Evolutionary conservation across 345 rosid species (phyloP), one percentile per base, ranked within the genome.

Genomic region (Eutrema yunnanense): DNA sequence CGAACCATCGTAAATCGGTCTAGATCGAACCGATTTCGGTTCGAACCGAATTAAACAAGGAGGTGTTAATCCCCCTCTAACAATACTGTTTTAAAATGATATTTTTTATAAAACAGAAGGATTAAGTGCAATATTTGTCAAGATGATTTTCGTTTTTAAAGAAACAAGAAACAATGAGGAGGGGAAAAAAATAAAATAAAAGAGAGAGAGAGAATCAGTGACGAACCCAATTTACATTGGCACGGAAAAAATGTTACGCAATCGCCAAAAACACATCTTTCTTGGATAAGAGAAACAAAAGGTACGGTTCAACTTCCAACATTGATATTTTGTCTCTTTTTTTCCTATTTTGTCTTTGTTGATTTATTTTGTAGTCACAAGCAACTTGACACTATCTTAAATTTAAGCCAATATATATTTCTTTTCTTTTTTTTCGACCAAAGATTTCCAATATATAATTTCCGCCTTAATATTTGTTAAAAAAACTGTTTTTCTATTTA

Each of bases 251-350:
- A 9, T 27, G 58, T 4, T 22, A 59, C 47, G 62, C 73, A 32
- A 66, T 58, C 41, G 54, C 67, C 67, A 58, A 61, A 75, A 67
- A 34, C 55, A 67, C 73, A 60, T 75, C 69, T 60, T 60, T 68
- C 69, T 52, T 30, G 79, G 68, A 52, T 12, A 61, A 61, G 73
- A n/a, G 37, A 44, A 34, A 32, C 32, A 59, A 68, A 54, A 75
- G 74, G 73, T 52, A 34, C 27, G 63, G 69, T 75, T 62, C 79
- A 61, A 75, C 5, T 75, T 68, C 79, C 79, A 61, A 75, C 43
- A 41, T 53, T 68, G 61, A 52, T 68, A 9, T 68, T 33, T 68
- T 67, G 38, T 50, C 14, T 38, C 16, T 16, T 16, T 66, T 51
- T 30, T 42, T 26, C 36, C 44, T 38, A 48, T 40, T 67, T 51